Conservation (phyloP, 208 protist species). For the Crithidia fasciculata region DNA sequence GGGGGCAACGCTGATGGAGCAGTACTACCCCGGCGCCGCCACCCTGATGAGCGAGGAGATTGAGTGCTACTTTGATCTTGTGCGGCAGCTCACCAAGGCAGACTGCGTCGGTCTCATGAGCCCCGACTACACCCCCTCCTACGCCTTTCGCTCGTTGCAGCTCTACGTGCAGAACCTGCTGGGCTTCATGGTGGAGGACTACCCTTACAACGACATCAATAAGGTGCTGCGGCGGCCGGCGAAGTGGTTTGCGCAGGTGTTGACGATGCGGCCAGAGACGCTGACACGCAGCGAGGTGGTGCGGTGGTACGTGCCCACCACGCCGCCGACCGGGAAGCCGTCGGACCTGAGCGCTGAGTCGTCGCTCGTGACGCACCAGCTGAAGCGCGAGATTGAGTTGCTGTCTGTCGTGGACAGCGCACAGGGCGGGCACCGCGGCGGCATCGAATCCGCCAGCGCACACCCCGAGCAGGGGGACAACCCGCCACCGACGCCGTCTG, state of each 20-base stretch:
- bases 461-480: constrained; percentile 17
- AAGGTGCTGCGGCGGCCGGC: constrained; percentile 73
- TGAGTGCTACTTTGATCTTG: constrained; percentile 61
- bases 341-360: constrained; percentile 24
- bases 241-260: constrained; percentile 83
- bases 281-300: constrained; percentile 52
- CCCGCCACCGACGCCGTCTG: constrained; percentile 21
- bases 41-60: constrained; percentile 73
- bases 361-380: constrained; percentile 31
- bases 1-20: constrained; percentile 77
- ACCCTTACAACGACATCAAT: constrained; percentile 87
- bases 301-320: constrained; percentile 36
- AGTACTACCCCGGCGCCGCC: constrained; percentile 86
- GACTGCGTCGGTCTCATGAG: constrained; percentile 74
- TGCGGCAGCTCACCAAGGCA: constrained; percentile 58
- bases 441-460: constrained; percentile 30
- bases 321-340: constrained; percentile 18
- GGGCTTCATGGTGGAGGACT: constrained; percentile 84
- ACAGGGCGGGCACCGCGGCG: constrained; percentile 30
- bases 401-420: constrained; percentile 38
- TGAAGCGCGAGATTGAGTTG: constrained; percentile 44
- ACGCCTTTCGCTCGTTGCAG: constrained; percentile 74
- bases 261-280: constrained; percentile 81
- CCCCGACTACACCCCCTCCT: constrained; percentile 56
- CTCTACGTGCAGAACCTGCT: constrained; percentile 87